phyloP scores from a whole-genome alignment of 2,329 filamentous ascomycete genomes.

The Aspergillus sergii region DNA sequence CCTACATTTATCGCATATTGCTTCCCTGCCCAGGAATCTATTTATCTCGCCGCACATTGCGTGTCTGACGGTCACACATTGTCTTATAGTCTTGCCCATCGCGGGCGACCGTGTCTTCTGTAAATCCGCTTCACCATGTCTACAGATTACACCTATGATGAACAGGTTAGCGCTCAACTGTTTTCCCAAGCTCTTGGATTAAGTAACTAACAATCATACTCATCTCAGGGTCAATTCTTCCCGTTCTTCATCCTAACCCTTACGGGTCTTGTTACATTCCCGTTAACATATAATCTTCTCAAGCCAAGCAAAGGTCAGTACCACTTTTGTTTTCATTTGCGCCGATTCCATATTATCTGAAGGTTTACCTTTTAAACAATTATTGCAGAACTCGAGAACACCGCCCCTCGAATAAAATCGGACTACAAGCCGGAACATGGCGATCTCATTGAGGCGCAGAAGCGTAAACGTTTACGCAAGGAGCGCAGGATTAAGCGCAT shows the following conservation, averaged over 20 bases:
- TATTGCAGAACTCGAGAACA: slow-evolving; percentile 67
- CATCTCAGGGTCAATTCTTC: slow-evolving; percentile 84
- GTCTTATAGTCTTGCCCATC: slow-evolving; percentile 25
- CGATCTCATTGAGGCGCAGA: slow-evolving; percentile 79
- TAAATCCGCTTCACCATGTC: slow-evolving; percentile 57
- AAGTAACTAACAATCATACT: slow-evolving; percentile 8
- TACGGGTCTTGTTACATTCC: slow-evolving; percentile 81
- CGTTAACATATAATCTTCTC: slow-evolving; percentile 85
- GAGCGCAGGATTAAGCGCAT: slow-evolving; percentile 86
- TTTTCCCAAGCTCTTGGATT: background rate
- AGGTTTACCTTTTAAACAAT: slow-evolving; percentile 12
- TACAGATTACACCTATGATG: slow-evolving; percentile 98
- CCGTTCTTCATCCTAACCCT: slow-evolving; percentile 97
- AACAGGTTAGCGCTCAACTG: slow-evolving; percentile 63
- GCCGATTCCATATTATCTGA: background rate
- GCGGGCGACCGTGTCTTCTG: slow-evolving; percentile 36
- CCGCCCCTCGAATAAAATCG: slow-evolving; percentile 79
- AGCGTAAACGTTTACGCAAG: slow-evolving; percentile 84
- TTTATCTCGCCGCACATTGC: background rate
- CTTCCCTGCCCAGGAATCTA: background rate
- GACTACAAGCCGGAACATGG: slow-evolving; percentile 80
- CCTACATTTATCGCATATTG: background rate
- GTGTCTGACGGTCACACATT: slow-evolving; percentile 7
- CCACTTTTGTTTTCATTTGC: background rate
- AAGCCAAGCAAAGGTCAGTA: slow-evolving; percentile 69